Conservation (phyloP, 225 moss, liverwort and hornwort genomes). For the Pseudoscleropodium purum region DNA sequence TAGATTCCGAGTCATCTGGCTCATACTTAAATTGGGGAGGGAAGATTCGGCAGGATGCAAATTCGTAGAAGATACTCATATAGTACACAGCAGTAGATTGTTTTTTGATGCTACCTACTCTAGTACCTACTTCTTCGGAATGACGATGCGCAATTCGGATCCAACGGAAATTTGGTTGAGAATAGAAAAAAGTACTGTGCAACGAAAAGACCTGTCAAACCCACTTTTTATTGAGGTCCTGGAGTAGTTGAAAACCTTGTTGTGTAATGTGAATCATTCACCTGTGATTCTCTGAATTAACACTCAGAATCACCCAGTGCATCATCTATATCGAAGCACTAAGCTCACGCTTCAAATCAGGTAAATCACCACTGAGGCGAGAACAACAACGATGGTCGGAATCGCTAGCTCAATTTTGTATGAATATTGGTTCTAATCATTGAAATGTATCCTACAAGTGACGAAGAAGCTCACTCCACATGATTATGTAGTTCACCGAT, state of each 20-base stretch:
- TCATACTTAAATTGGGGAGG: not conserved
- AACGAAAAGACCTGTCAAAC: not conserved
- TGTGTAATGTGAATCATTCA: not conserved
- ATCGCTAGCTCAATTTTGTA: not conserved
- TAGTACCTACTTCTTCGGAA: not conserved
- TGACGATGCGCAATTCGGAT: not conserved
- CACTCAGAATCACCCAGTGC: not conserved
- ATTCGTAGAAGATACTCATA: not conserved
- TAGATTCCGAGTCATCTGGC: not conserved
- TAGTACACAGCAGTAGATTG: not conserved
- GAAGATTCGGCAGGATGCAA: not conserved
- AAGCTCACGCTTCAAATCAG: not conserved
- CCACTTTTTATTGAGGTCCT: not conserved
- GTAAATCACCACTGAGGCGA: not conserved
- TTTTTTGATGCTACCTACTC: not conserved
- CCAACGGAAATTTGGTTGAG: not conserved
- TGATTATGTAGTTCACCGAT: constrained; percentile 65
- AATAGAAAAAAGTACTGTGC: not conserved
- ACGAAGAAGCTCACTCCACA: constrained; percentile 38
- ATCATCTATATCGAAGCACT: not conserved
- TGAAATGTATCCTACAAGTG: not conserved
- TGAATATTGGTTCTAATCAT: not conserved
- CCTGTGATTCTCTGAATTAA: not conserved
- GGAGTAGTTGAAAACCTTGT: not conserved
- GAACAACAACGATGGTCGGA: not conserved